Percentiles rank a stretch among this genome's conserved stretches.
phyloP scores from a whole-genome alignment of 495 filamentous ascomycete species.

The Xylaria sp. region DNA sequence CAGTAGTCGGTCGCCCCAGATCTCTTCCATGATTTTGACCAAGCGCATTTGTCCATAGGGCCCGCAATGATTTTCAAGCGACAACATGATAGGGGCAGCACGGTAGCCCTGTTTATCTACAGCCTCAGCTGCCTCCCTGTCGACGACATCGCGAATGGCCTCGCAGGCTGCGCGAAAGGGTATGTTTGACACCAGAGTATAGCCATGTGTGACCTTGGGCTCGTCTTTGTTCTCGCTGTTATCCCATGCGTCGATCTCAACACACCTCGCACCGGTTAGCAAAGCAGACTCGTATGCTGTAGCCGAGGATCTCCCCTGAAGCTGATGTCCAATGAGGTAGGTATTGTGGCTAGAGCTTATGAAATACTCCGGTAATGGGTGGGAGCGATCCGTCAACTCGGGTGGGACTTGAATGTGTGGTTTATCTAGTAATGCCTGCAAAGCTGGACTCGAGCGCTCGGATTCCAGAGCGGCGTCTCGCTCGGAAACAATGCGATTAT shows the following conservation, averaged over 20 bases:
- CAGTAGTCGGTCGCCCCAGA: conserved; percentile 59
- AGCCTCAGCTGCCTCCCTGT: conserved; percentile 48
- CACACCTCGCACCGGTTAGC: conserved; percentile 57
- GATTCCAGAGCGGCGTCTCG: conserved; percentile 44
- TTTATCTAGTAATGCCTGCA: conserved; percentile 50
- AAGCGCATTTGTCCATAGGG: conserved; percentile 55
- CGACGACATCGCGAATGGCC: conserved; percentile 56
- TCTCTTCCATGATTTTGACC: conserved; percentile 60
- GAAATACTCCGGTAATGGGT: conserved; percentile 62
- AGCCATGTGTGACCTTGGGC: conserved; percentile 64
- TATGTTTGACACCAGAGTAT: conserved; percentile 61
- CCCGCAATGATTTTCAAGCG: conserved; percentile 62
- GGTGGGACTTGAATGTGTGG: conserved; percentile 54
- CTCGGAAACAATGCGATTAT: conserved; percentile 46
- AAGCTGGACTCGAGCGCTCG: conserved; percentile 36
- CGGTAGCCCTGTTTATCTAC: conserved; percentile 39
- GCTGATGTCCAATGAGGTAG: conserved; percentile 62
- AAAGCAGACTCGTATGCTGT: conserved; percentile 57
- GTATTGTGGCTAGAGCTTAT: conserved; percentile 60
- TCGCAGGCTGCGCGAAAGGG: conserved; percentile 61
- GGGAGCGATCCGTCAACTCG: conserved; percentile 48
- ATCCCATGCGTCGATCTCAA: conserved; percentile 67
- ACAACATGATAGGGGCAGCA: conserved; percentile 58
- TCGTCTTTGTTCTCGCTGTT: conserved; percentile 54
- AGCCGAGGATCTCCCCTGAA: conserved; percentile 55